Conservation (phyloP, 208 protist species). For the Trypanosoma theileri region DNA sequence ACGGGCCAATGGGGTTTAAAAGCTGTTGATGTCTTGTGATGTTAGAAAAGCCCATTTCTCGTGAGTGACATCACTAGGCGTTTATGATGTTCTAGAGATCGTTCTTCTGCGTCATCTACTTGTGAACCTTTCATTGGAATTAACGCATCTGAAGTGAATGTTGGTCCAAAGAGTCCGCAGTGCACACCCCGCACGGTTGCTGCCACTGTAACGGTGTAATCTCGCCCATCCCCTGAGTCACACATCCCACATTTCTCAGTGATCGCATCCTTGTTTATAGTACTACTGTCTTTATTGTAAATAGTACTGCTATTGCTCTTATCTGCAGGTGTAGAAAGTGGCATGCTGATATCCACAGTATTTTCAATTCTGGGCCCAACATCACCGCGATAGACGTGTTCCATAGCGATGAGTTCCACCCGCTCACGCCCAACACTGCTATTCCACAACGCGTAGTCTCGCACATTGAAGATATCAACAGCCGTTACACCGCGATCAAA, state of each 20-base stretch:
- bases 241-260: too few relatives aligned
- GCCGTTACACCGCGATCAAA: constrained; percentile 23
- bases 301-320: too few relatives aligned
- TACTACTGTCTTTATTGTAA: too few relatives aligned
- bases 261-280: too few relatives aligned
- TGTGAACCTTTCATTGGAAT: constrained; percentile 8
- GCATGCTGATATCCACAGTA: neutral
- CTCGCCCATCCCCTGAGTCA: neutral
- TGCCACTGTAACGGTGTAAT: constrained; percentile 19
- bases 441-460: constrained; percentile 37
- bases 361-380: neutral
- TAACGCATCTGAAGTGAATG: constrained; percentile 24
- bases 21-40: neutral
- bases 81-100: constrained; percentile 24
- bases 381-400: constrained; percentile 21
- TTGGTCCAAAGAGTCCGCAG: constrained; percentile 23
- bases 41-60: constrained; percentile 19
- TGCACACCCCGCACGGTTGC: constrained; percentile 28
- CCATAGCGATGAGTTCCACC: constrained; percentile 37
- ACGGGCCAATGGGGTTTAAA: too few relatives aligned
- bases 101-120: neutral
- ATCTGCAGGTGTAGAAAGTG: too few relatives aligned
- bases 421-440: constrained; percentile 20
- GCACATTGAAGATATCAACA: constrained; percentile 34
- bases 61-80: constrained; percentile 13